Conservation (phyloP, 352 stramenopile species). For the Pythium phragmitis region DNA sequence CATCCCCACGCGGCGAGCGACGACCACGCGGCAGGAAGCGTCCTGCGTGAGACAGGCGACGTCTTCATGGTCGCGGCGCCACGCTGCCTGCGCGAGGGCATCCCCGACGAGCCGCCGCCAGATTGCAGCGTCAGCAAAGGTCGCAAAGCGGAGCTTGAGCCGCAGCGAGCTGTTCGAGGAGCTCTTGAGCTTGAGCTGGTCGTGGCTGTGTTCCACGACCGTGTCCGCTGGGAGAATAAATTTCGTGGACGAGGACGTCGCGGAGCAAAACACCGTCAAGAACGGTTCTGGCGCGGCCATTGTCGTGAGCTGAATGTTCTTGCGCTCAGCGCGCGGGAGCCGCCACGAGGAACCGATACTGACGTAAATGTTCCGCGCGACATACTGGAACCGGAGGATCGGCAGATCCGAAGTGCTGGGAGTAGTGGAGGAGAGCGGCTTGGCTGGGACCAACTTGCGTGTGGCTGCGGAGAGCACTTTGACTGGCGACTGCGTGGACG, state of each 20-base stretch:
- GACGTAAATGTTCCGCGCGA: constrained; percentile 45
- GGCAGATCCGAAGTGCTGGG: constrained; percentile 30
- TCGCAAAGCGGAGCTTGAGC: constrained; percentile 50
- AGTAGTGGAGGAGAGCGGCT: not conserved
- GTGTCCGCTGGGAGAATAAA: constrained; percentile 34
- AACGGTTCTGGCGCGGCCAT: constrained; percentile 26
- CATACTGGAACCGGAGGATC: constrained; percentile 49
- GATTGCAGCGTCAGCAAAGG: constrained; percentile 45
- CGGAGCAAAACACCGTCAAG: constrained; percentile 29
- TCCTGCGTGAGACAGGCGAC: constrained; percentile 22
- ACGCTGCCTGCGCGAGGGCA: constrained; percentile 38
- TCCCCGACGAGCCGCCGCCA: constrained; percentile 45
- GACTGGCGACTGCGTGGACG: constrained; percentile 12
- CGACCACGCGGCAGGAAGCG: constrained; percentile 18
- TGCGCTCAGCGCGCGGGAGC: constrained; percentile 46
- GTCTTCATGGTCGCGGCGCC: constrained; percentile 33
- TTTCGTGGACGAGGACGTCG: not conserved
- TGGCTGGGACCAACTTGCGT: constrained; percentile 9
- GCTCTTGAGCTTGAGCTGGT: constrained; percentile 42
- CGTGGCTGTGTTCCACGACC: constrained; percentile 27
- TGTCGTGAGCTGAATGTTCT: constrained; percentile 38
- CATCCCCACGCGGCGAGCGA: constrained; percentile 13
- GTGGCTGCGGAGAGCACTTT: constrained; percentile 18
- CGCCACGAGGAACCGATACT: constrained; percentile 46
- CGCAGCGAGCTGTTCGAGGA: constrained; percentile 23